Base-by-base conservation (phyloP, 345 rosid species). In the Ceriops zippeliana region DNA sequence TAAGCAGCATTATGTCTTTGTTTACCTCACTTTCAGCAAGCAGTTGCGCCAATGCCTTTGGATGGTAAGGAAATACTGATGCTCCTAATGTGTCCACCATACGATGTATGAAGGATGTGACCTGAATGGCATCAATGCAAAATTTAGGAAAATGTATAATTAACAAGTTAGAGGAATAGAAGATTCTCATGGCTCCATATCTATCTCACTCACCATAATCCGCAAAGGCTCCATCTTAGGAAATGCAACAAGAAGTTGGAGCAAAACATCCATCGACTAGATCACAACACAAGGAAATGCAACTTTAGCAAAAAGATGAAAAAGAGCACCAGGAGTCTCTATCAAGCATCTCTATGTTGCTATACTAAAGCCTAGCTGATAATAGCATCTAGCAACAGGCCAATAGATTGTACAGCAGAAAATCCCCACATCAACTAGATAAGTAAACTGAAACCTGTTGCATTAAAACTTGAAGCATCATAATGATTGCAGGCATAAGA, bases 31-130 rank as follows among this genome's bases (percentile, higher is more conserved):
- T 87, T 75, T 91, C 96, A 22, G 88, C 87, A 79, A 89, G 96
- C 78, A 95, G 83, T 66, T 91, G 96, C 75, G 78, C 93, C 79
- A 95, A 66, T 75, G 96, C 96, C 84, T 83, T 91, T 24, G 99
- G 99, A 17, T 91, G 99, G 80, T 74, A 91, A 37, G 99, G 99
- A 73, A 95, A 91, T 53, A 95, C 97, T 5, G 90, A 86, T 67
- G 89, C 76, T 64, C 99, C 99, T 38, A 95, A 83, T 16, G 96
- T 90, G 67, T 95, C 97, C 75, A 91, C 96, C 97, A 95, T 95
- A 65, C 99, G 90, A 83, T 95, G 97, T 51, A 95, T 87, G 82
- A 95, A 90, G 58, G 99, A 95, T 52, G 86, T 83, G 63, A 95
- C 95, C 99, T 95, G 67, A 63, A 75, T 46, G 71, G 71, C 64